Conservation (phyloP, 176 grass and related monocot genomes). For the Puya raimondii region DNA sequence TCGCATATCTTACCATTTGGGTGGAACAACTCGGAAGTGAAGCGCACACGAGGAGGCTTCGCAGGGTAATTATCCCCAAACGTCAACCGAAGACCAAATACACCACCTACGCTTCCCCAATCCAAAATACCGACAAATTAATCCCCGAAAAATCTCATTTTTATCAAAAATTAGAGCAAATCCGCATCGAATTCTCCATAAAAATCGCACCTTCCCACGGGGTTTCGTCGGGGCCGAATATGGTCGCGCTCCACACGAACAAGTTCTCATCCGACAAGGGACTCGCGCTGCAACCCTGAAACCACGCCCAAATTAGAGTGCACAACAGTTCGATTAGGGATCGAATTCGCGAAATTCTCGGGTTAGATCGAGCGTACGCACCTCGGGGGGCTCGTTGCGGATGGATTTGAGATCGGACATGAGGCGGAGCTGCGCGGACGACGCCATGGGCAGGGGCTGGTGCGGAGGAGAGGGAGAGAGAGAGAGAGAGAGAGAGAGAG, state of each 20-base stretch:
- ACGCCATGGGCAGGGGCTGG: neutral
- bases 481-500: too few relatives aligned
- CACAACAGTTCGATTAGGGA: neutral
- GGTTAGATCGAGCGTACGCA: neutral
- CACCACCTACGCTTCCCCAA: slow-evolving; percentile 15
- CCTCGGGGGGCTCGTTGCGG: slow-evolving; percentile 21
- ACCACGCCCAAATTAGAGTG: neutral
- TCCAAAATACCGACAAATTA: neutral
- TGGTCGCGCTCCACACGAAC: slow-evolving; percentile 34
- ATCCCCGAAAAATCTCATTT: neutral
- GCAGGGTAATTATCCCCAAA: slow-evolving; percentile 27
- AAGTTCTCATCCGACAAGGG: slow-evolving; percentile 30
- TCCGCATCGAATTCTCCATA: neutral
- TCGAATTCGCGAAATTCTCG: neutral
- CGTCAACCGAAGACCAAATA: slow-evolving; percentile 14
- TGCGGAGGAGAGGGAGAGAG: neutral
- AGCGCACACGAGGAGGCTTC: slow-evolving; percentile 25
- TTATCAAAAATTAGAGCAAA: neutral
- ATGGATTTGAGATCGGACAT: slow-evolving; percentile 25
- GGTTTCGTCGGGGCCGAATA: slow-evolving; percentile 28
- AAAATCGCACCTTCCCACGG: slow-evolving; percentile 28
- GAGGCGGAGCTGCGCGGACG: slow-evolving; percentile 11
- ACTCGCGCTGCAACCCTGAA: slow-evolving; percentile 26
- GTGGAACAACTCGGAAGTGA: slow-evolving; percentile 25
- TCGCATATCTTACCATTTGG: slow-evolving; percentile 20